phyloP scores from a whole-genome alignment of 108 stramenopile species.

The Nitzschia sp. region DNA sequence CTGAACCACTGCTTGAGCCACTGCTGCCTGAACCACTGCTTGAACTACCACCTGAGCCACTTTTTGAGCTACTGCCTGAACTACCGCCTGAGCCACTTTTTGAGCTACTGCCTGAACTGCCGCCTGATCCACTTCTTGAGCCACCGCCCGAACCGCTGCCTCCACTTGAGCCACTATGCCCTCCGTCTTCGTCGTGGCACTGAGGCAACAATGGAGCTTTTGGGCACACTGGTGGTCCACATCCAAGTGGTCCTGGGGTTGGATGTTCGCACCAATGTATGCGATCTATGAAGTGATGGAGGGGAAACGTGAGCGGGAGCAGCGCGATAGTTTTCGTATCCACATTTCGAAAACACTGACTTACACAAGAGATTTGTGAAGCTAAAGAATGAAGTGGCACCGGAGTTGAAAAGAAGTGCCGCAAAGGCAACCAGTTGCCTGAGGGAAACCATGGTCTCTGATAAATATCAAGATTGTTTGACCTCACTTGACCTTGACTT shows the following conservation, averaged over 20 bases:
- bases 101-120: not conserved
- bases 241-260: not conserved
- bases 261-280: constrained; percentile 1
- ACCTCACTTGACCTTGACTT: too few relatives aligned
- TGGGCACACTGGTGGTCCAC: constrained; percentile 2
- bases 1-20: not conserved
- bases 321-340: too few relatives aligned
- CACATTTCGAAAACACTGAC: too few relatives aligned
- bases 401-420: too few relatives aligned
- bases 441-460: too few relatives aligned
- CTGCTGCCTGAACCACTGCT: not conserved
- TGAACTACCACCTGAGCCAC: not conserved
- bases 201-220: not conserved
- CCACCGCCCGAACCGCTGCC: not conserved
- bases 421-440: too few relatives aligned
- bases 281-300: not conserved
- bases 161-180: constrained; percentile 6
- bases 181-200: not conserved
- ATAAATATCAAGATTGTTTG: too few relatives aligned
- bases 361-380: constrained; percentile 5
- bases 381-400: constrained; percentile 1
- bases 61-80: not conserved
- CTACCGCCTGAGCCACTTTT: not conserved
- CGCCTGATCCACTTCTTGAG: not conserved
- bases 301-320: too few relatives aligned